Base-by-base conservation (phyloP, 1,139 yeast genomes). In the Yamadazyma buinensis region DNA sequence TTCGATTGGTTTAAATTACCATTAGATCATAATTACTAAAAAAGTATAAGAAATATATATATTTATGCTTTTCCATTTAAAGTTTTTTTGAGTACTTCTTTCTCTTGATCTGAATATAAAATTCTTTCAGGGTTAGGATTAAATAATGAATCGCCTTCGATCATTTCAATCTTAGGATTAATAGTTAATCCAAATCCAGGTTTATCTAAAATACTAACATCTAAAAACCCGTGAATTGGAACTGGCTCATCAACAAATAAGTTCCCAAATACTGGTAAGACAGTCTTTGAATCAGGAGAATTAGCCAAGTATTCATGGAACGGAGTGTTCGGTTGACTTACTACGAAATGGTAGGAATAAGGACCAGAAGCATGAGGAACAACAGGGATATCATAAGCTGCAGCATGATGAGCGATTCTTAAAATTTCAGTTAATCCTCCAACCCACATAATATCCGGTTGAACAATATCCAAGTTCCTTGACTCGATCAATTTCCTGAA, bases 371-470 rank as follows among this genome's bases (percentile, higher is more conserved):
- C 75, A 44, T 70, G 75, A 26, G 75, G 74, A 35, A 70, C 75
- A 30, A 70, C 72, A 19, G 75, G 75, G 30, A 69, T 64, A 43
- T 70, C 76, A 43, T 70, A 70, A 17, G 75, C 75, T 35, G 72
- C 72, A 19, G 75, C 75, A 46, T 68, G 74, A 15, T 64, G 65
- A 32, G 72, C 64, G 28, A 70, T 57, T 44, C 67, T 63, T 37
- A 69, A 52, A 27, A 67, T 51, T 50, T 69, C 75, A 19, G 75
- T 68, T 56, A 69, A 47, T 23, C 75, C 75, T 30, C 75, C 75
- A 39, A 68, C 70, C 75, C 75, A 70, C 75, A 70, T 70, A 34
- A 70, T 69, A 47, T 70, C 76, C 14, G 75, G 75, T 47, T 70
- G 75, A 36, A 70, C 52, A 40, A 70, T 69, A 44, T 67, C 74